These are phyloP conservation scores for Punctularia strigosozonata DNA, from an alignment of 768 basidiomycete species.

Conservation along the genomic window DNA sequence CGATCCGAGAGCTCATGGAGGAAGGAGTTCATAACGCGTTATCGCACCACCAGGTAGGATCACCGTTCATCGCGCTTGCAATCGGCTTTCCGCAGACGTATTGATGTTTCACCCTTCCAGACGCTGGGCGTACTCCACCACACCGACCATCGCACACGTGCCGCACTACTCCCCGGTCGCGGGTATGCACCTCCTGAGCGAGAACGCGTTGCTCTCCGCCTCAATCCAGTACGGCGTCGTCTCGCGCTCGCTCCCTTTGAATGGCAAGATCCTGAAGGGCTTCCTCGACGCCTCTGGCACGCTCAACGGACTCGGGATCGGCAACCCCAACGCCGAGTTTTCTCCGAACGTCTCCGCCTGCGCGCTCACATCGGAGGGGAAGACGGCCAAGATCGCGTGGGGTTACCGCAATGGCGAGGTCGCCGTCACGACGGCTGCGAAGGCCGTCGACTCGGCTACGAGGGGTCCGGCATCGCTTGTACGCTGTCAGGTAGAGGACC, in stretches of 20 bases:
- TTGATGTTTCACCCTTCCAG: slow-evolving; percentile 22
- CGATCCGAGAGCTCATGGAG: slow-evolving; percentile 53
- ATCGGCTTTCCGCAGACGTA: too few relatives aligned
- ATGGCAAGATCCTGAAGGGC: slow-evolving; percentile 57
- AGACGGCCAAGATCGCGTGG: slow-evolving; percentile 61
- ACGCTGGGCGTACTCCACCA: slow-evolving; percentile 59
- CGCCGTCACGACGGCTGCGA: slow-evolving; percentile 41
- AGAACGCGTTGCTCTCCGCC: slow-evolving; percentile 41
- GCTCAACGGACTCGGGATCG: slow-evolving; percentile 45
- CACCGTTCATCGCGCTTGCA: neutral
- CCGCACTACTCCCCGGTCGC: slow-evolving; percentile 52
- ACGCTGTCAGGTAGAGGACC: slow-evolving; percentile 40
- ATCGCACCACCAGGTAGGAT: slow-evolving; percentile 38
- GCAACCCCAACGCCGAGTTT: slow-evolving; percentile 70
- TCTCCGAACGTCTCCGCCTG: slow-evolving; percentile 54
- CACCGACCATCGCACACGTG: slow-evolving; percentile 44
- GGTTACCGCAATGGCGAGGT: slow-evolving; percentile 63
- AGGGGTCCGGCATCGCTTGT: slow-evolving; percentile 32
- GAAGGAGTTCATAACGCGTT: slow-evolving; percentile 52
- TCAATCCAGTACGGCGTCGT: slow-evolving; percentile 62
- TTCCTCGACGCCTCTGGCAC: slow-evolving; percentile 55
- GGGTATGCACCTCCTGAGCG: slow-evolving; percentile 47
- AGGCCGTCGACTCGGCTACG: slow-evolving; percentile 43
- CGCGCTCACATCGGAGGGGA: slow-evolving; percentile 46
- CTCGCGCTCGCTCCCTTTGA: slow-evolving; percentile 59